These are phyloP conservation scores for Aspergillus taichungensis DNA, from an alignment of 495 filamentous ascomycete genomes.

Conservation along the genomic window DNA sequence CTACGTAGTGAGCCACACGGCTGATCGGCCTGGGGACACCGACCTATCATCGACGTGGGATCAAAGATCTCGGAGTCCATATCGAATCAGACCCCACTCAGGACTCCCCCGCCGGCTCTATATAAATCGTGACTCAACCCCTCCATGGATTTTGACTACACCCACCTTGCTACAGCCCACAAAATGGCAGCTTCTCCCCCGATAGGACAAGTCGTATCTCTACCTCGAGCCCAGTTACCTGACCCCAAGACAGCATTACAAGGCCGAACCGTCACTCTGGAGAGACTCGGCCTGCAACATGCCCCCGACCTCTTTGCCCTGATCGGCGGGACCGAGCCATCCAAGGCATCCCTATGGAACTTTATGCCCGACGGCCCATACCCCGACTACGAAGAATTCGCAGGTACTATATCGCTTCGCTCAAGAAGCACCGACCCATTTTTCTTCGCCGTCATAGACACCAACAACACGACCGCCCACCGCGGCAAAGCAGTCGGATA, in stretches of 20 bases:
- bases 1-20: too few species aligned
- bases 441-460: conserved; percentile 28
- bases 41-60: too few species aligned
- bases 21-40: too few species aligned
- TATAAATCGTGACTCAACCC: too few species aligned
- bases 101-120: too few species aligned
- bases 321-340: conserved; percentile 22
- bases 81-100: too few species aligned
- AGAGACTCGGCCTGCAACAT: conserved; percentile 20
- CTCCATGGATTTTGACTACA: too few species aligned
- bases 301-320: conserved; percentile 23
- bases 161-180: too few species aligned
- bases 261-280: conserved; percentile 24
- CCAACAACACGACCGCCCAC: conserved; percentile 1
- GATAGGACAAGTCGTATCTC: too few species aligned
- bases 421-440: conserved; percentile 16
- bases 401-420: conserved; percentile 14
- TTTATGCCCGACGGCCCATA: conserved; percentile 34
- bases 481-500: conserved; percentile 18
- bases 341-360: conserved; percentile 24
- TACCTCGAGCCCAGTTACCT: too few species aligned
- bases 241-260: conserved; percentile 7
- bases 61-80: too few species aligned
- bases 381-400: conserved; percentile 20
- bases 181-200: too few species aligned